Base-by-base conservation (phyloP, 2,329 filamentous ascomycete species). In the Didymella pinodella region DNA sequence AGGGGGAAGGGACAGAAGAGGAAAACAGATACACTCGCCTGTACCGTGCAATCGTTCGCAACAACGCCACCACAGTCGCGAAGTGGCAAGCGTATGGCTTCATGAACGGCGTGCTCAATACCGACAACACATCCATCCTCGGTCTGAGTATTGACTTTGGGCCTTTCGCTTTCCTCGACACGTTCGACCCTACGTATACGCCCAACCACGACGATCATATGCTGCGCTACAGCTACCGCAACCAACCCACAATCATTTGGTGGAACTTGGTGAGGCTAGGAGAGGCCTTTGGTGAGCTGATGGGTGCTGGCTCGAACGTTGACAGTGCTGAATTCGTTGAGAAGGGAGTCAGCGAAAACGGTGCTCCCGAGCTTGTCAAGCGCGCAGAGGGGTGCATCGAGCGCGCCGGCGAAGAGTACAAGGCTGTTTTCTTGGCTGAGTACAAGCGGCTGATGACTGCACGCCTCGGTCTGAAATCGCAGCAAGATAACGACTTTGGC, bases 1-100 rank as follows among this genome's bases (percentile, higher is more conserved):
- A 97, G 77, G 92, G 92, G 2, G 84, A 87, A 5, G 77, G 84
- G 2, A 87, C 88, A 2, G 79, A 85, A 4, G 86, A 89, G 58
- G 90, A 97, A 73, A 99, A 99, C 74, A 86, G 94, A 31, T 99
- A 95, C 75, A 84, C 90, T 0, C 85, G 93, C 16, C 81, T 99
- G 0, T 99, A 96, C 76, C 88, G 95, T 34, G 93, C 96, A 71
- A 88, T 99, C 55, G 88, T 88, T 4, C 87, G 92, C 41, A 86
- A 91, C 31, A 99, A 97, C 73, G 95, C 95, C 1, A 83, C 85
- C 58, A 96, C 91, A 0, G 93, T 98, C 2, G 95, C 95, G 11
- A 86, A 90, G 66, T 98, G 95, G 94, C 96, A 99, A 80, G 93
- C 92, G 0, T 98, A 98, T 72, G 95, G 92, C n/a, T 99, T 99